Base-by-base conservation (phyloP, 371 early-diverging fungal genomes). In the Actinomucor elegans region DNA sequence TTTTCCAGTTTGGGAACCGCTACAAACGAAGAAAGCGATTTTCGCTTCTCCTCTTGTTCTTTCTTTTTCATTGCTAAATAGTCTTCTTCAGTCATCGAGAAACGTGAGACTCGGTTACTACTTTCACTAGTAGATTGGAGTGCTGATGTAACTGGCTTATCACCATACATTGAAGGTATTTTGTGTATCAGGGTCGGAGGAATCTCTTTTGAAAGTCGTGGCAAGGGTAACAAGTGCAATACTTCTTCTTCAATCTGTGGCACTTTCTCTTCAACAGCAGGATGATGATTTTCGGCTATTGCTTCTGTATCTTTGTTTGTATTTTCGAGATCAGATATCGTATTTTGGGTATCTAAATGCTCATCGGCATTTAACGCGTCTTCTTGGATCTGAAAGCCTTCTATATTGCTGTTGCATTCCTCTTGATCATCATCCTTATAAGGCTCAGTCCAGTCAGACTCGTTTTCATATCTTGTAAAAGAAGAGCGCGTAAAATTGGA, bases 21-120 rank as follows among this genome's bases (percentile, higher is more conserved):
- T n/a, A n/a, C n/a, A n/a, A n/a, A n/a, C n/a, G n/a, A n/a, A n/a
- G n/a, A n/a, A n/a, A n/a, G n/a, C 4, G 24, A 14, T 14, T 67
- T 74, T 50, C 82, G 71, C 87, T 87, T 87, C 33, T 85, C 82
- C 21, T 14, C 0, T 29, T 50, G 14, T 14, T 52, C 36, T n/a
- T 24, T 8, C n/a, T 37, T 53, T 9, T 53, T 53, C 17, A 36
- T 23, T 2, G 37, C 37, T 29, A 36, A 29, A 45, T 35, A 48
- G 14, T 45, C 52, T 15, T 58, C 47, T 46, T 50, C 33, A 0
- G 58, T 28, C 40, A 51, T 51, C 11, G 58, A 51, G 29, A 58
- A 44, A 18, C 50, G 20, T 1, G 49, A 49, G n/a, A 49, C 20
- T 27, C 50, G 35, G 5, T 46, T 47, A n/a, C n/a, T n/a, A 15